Percentiles rank a stretch among this genome's conserved stretches.
These are phyloP conservation scores for Penicillium goetzii DNA, from an alignment of 495 filamentous ascomycete genomes.

Conservation along the genomic window DNA sequence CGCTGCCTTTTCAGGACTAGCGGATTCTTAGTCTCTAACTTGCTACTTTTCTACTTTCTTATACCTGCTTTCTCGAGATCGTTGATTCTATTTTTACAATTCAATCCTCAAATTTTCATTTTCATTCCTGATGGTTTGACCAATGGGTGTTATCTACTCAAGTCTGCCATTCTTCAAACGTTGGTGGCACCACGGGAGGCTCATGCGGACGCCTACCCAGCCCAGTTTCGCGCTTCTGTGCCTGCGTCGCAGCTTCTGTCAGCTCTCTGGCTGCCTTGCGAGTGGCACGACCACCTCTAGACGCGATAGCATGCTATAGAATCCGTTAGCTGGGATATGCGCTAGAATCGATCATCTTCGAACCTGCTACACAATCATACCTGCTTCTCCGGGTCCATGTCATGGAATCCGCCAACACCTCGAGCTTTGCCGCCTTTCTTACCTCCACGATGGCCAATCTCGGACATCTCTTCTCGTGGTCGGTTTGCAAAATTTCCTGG, in stretches of 20 bases:
- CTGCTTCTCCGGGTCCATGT: slow-evolving; percentile 52
- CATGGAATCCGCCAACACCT: slow-evolving; percentile 34
- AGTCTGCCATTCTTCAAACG: slow-evolving; percentile 33
- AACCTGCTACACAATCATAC: slow-evolving; percentile 29
- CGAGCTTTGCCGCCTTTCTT: slow-evolving; percentile 39
- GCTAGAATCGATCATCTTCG: background rate
- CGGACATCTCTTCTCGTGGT: slow-evolving; percentile 58
- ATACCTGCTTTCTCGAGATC: background rate
- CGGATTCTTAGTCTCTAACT: background rate
- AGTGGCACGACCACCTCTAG: slow-evolving; percentile 54
- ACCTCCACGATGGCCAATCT: slow-evolving; percentile 57
- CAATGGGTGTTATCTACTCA: background rate
- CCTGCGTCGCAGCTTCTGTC: slow-evolving; percentile 15
- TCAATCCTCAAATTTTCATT: background rate
- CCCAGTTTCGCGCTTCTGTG: background rate
- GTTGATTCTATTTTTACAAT: too few species aligned
- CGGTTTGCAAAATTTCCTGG: slow-evolving; percentile 68
- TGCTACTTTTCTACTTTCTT: background rate
- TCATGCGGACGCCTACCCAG: slow-evolving; percentile 17
- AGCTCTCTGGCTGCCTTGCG: slow-evolving; percentile 19
- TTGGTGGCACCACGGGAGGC: slow-evolving; percentile 29
- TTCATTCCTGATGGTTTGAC: background rate
- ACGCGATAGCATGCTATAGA: slow-evolving; percentile 49
- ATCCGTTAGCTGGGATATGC: background rate
- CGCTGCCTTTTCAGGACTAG: slow-evolving; percentile 30